A percentile compares a stretch with the other conserved stretches of the same genome.
phyloP scores from a whole-genome alignment of 1,284 basidiomycete species.

The Cystobasidiaceae sp. region DNA sequence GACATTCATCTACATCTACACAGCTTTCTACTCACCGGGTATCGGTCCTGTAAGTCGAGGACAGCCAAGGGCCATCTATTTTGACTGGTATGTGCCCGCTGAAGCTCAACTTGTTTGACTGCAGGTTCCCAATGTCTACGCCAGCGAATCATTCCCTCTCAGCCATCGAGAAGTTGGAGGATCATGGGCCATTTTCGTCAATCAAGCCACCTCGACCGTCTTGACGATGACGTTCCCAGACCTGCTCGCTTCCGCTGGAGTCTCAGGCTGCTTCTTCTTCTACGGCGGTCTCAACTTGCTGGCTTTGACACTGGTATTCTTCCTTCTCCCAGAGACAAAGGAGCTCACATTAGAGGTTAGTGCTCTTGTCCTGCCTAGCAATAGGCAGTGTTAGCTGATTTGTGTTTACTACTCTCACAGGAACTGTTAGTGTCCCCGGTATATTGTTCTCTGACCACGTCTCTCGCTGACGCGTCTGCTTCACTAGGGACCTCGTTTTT shows the following conservation, averaged over 20 bases:
- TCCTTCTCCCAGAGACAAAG: constrained; percentile 62
- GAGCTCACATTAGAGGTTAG: background rate
- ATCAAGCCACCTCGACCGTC: background rate
- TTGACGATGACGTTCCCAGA: constrained; percentile 52
- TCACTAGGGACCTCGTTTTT: background rate
- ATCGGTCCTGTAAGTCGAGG: constrained; percentile 54
- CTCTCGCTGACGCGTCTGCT: background rate
- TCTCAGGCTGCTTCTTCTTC: constrained; percentile 42
- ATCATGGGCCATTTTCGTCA: constrained; percentile 50
- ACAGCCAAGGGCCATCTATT: no score
- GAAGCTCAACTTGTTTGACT: no score
- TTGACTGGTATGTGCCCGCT: no score
- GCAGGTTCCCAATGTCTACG: constrained; percentile 43
- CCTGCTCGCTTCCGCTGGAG: constrained; percentile 30
- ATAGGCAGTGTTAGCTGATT: background rate
- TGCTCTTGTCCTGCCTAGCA: background rate
- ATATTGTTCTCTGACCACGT: background rate
- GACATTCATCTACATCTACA: constrained; percentile 41
- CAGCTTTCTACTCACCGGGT: constrained; percentile 46
- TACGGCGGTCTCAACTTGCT: constrained; percentile 52
- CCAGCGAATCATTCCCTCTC: constrained; percentile 49
- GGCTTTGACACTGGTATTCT: constrained; percentile 46
- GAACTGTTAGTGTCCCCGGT: background rate
- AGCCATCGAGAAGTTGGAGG: constrained; percentile 52
- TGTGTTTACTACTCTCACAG: background rate